Base-by-base conservation (phyloP, 805 yeast species). In the Yamadazyma endophytica region DNA sequence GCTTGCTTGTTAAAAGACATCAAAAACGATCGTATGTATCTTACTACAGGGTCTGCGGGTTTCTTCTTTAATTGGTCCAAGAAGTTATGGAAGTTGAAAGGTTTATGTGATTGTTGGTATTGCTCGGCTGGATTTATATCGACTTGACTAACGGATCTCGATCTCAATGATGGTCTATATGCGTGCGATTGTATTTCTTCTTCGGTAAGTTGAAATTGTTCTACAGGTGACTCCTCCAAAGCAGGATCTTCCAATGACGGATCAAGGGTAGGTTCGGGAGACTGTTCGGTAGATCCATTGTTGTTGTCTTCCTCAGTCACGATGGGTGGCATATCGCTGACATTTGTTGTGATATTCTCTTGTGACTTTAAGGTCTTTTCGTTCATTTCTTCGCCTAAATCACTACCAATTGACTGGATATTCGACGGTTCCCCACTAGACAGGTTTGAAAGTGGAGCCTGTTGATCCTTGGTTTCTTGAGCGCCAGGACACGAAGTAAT, bases 81-180 rank as follows among this genome's bases (percentile, higher is more conserved):
- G 51, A 92, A 92, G 15, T 70, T 57, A 51, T 86, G 96, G 54
- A 90, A 92, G 53, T 92, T 95, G 57, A 90, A 89, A 3, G 70
- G 70, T 40, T 52, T 52, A 36, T 65, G 70, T 2, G 70, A 63
- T 31, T 53, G 64, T 32, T 61, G 67, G 28, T 61, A 52, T 30
- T 62, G 68, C 26, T 64, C 63, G 4, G 44, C 39, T 3, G 68
- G 60, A 32, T 55, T 48, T 4, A 54, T 43, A 4, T 33, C 24
- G 4, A 40, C 28, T 21, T 35, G 44, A 19, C 42, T 40, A 22
- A 32, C 19, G 4, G 38, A 26, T 29, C 35, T 43, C 35, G 24
- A 18, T 15, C 42, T 25, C 3, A 24, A 3, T 19, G 24, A 31
- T 9, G 33, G 32, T 15, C 45, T 32, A 43, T 22, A 3, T 26